Evolutionary conservation across 2,329 filamentous ascomycete genomes (phyloP).

Genomic region (Fusarium continuum): DNA sequence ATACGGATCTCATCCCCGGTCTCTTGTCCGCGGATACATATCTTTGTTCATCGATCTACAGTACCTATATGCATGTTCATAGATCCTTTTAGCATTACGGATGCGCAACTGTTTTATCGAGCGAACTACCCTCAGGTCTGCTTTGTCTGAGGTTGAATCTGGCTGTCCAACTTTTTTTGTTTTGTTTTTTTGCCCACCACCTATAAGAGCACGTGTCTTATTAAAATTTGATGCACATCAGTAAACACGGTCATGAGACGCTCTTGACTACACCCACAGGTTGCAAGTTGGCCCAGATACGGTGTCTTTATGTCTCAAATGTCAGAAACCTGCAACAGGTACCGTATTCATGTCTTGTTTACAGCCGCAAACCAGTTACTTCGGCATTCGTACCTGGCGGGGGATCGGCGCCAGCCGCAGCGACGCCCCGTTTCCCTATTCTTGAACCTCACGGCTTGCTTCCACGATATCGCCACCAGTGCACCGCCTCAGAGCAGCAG

Average conservation of each 20-base stretch:
- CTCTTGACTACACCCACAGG: constrained; percentile 26
- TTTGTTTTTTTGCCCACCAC: constrained; percentile 26
- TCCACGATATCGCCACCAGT: constrained; percentile 31
- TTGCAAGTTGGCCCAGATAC: constrained; percentile 26
- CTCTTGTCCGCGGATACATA: neutral
- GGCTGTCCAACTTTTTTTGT: neutral
- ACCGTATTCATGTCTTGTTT: constrained; percentile 16
- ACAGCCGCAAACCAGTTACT: constrained; percentile 4
- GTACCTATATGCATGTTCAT: constrained; percentile 1
- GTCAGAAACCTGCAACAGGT: constrained; percentile 7
- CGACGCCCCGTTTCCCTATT: constrained; percentile 15
- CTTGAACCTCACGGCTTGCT: constrained; percentile 37
- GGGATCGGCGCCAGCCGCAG: constrained; percentile 36
- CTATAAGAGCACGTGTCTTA: constrained; percentile 32
- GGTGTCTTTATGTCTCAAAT: constrained; percentile 14
- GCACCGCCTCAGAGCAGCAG: neutral
- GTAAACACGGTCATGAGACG: constrained; percentile 29
- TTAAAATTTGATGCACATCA: constrained; percentile 11
- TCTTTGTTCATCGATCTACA: constrained; percentile 15
- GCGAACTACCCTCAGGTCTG: neutral
- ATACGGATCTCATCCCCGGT: constrained; percentile 31
- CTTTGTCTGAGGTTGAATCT: neutral
- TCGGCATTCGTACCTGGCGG: constrained; percentile 9
- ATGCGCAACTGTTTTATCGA: constrained; percentile 9
- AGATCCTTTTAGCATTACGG: constrained; percentile 5